A percentile compares a stretch with the other conserved stretches of the same genome.
Evolutionary conservation across 164 flowering plant species (phyloP).

Genomic region (Dillenia turbinata): DNA sequence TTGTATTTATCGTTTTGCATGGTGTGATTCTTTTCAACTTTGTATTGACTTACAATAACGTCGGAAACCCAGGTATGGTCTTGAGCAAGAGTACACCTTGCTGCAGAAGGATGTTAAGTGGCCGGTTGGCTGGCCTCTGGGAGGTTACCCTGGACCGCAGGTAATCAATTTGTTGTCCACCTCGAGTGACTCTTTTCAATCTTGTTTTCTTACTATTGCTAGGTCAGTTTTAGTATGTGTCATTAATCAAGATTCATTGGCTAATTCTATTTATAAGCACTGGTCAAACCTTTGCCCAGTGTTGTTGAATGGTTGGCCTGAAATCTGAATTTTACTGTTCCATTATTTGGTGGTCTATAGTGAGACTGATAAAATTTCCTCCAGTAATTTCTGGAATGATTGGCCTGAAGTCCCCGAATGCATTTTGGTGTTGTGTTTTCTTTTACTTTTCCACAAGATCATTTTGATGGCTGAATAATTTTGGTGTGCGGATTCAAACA

Average conservation of each 20-base stretch:
- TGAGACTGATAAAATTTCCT: not conserved
- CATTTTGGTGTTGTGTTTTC: too few relatives aligned
- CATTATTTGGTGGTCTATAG: too few relatives aligned
- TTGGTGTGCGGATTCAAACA: not conserved
- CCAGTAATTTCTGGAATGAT: not conserved
- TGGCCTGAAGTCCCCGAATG: not conserved
- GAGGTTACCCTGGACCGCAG: slow-evolving; percentile 55
- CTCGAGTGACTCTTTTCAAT: too few relatives aligned
- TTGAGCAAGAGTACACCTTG: slow-evolving; percentile 17
- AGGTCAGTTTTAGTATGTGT: too few relatives aligned
- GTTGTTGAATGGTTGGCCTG: not conserved
- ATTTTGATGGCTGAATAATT: not conserved
- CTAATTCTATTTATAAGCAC: too few relatives aligned
- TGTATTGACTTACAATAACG: not conserved
- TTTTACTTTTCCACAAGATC: too few relatives aligned
- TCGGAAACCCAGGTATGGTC: slow-evolving; percentile 32
- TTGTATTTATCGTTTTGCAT: not conserved
- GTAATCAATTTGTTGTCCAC: slow-evolving; percentile 9
- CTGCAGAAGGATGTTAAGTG: slow-evolving; percentile 21
- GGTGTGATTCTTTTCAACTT: not conserved
- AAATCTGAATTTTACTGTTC: too few relatives aligned
- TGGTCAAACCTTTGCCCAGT: too few relatives aligned
- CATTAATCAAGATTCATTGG: too few relatives aligned
- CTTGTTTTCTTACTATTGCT: too few relatives aligned
- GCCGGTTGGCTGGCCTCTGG: slow-evolving; percentile 53